Evolutionary conservation across 106 monocot genomes (phyloP).

Genomic region (Phalaenopsis equestris): DNA sequence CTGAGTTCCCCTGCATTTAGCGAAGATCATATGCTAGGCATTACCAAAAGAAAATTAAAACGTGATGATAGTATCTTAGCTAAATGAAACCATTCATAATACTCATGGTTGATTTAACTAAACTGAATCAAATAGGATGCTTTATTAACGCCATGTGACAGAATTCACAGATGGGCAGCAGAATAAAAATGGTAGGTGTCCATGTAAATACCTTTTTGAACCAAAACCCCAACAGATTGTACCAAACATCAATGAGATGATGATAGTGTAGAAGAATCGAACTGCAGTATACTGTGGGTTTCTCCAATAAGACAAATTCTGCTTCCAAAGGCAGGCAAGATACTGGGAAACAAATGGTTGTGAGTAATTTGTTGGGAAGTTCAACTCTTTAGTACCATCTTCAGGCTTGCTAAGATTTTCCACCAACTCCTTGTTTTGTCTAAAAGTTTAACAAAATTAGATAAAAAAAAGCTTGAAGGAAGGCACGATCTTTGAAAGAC

Average conservation of each 20-base stretch:
- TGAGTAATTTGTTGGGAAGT: slow-evolving; percentile 84
- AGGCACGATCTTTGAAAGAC: neutral
- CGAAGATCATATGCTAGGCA: neutral
- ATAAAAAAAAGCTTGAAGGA: slow-evolving; percentile 11
- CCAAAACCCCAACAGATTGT: slow-evolving; percentile 98
- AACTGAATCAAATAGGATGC: neutral
- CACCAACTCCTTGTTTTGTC: slow-evolving; percentile 74
- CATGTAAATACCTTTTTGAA: slow-evolving; percentile 59
- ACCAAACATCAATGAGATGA: slow-evolving; percentile 98
- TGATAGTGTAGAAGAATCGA: slow-evolving; percentile 90
- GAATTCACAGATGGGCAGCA: neutral
- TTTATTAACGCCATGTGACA: neutral
- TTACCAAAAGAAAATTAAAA: neutral
- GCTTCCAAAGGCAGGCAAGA: slow-evolving; percentile 92
- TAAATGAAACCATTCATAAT: neutral
- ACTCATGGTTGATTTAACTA: neutral
- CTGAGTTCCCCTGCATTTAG: slow-evolving; percentile 57
- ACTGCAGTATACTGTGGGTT: slow-evolving; percentile 99
- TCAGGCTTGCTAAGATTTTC: slow-evolving; percentile 74
- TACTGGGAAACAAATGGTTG: slow-evolving; percentile 65
- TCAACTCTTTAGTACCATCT: slow-evolving; percentile 62
- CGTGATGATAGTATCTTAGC: neutral
- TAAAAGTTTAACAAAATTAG: slow-evolving; percentile 21
- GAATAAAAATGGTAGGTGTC: neutral
- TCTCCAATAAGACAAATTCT: slow-evolving; percentile 97